A percentile compares a stretch with the other conserved stretches of the same genome.
Conservation (phyloP, 164 flowering plant species). For the Vitis rotundifolia region DNA sequence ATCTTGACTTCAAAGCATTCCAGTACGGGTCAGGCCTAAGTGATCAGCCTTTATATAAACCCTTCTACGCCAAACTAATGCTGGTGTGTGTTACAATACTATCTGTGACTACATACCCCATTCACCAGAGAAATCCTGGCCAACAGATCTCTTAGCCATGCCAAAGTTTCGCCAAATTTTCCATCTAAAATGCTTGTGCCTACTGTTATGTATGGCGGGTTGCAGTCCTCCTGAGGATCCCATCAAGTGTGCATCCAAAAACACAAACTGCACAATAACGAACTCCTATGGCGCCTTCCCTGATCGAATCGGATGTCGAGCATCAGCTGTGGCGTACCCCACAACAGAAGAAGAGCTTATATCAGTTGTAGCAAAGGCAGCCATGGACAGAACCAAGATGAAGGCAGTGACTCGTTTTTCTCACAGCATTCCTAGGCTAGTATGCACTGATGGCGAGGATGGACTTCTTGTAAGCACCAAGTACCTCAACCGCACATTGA, state of each 20-base stretch:
- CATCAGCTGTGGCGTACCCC: conserved; percentile 49
- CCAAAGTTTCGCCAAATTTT: neutral
- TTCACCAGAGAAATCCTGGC: too few species aligned
- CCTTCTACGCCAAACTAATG: too few species aligned
- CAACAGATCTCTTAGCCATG: too few species aligned
- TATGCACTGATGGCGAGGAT: conserved; percentile 54
- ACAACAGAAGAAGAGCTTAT: conserved; percentile 55
- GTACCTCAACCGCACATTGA: conserved; percentile 34
- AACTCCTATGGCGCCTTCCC: conserved; percentile 76
- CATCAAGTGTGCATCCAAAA: conserved; percentile 45
- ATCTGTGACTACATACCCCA: too few species aligned
- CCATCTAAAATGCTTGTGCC: neutral
- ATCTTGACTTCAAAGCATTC: too few species aligned
- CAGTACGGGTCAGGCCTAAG: too few species aligned
- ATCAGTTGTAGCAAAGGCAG: conserved; percentile 46
- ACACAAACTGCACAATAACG: conserved; percentile 59
- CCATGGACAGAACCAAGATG: conserved; percentile 43
- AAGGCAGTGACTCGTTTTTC: conserved; percentile 57
- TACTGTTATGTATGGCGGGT: conserved; percentile 11
- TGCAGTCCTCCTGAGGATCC: conserved; percentile 64
- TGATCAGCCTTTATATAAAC: too few species aligned
- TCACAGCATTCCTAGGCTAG: conserved; percentile 71
- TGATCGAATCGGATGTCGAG: conserved; percentile 55
- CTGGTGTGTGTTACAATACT: too few species aligned
- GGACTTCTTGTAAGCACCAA: conserved; percentile 67